Evolutionary conservation across 805 yeast genomes (phyloP).

Genomic region (Starmerella roubikii): DNA sequence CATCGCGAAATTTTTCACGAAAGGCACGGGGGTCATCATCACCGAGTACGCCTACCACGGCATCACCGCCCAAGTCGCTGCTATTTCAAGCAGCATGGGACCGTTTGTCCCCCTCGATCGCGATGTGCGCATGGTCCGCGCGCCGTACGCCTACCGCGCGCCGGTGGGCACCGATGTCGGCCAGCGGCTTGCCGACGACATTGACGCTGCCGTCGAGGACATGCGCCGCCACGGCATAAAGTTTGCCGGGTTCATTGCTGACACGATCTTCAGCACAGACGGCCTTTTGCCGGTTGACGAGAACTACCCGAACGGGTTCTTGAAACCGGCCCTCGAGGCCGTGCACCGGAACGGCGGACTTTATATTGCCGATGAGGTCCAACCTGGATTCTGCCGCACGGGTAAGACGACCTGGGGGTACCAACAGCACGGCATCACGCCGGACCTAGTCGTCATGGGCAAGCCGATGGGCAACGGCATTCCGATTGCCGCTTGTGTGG

Average conservation of each 20-base stretch:
- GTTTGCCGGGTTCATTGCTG: constrained; percentile 12
- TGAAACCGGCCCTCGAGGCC: constrained; percentile 5
- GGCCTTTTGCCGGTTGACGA: constrained; percentile 5
- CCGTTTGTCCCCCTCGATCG: constrained; percentile 6
- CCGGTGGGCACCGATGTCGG: constrained; percentile 6
- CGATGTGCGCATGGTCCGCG: constrained; percentile 6
- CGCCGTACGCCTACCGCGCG: constrained; percentile 9
- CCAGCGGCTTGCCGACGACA: constrained; percentile 9
- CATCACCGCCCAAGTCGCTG: constrained; percentile 10
- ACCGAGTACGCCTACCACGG: constrained; percentile 14
- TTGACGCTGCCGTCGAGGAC: constrained; percentile 8
- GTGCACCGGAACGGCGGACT: constrained; percentile 9
- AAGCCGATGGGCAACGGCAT: constrained; percentile 16
- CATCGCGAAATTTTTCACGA: constrained; percentile 9
- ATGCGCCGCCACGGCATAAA: constrained; percentile 13
- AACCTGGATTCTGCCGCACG: constrained; percentile 15
- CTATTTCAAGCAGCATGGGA: constrained; percentile 11
- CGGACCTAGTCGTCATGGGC: constrained; percentile 11
- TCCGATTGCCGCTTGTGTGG: constrained; percentile 11
- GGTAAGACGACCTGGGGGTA: constrained; percentile 11
- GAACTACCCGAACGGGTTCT: constrained; percentile 2
- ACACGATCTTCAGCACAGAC: constrained; percentile 9
- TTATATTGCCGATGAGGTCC: constrained; percentile 14
- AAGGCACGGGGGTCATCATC: constrained; percentile 12
- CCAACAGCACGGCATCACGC: constrained; percentile 11